phyloP scores from a whole-genome alignment of 257 asterid genomes.

The Scutellaria minor region DNA sequence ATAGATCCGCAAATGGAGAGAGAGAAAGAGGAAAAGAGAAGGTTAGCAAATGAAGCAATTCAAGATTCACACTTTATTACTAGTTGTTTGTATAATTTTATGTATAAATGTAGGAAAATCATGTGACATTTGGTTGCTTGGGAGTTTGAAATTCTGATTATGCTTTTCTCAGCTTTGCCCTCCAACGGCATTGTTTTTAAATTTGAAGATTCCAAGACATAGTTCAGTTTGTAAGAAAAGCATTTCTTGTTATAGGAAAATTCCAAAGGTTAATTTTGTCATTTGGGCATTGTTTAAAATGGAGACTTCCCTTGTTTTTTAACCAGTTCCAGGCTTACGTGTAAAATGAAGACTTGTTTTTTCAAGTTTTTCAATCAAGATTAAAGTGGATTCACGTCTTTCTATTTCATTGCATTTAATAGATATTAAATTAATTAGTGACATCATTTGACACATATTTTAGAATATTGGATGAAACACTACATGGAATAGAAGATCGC shows the following conservation, averaged over 20 bases:
- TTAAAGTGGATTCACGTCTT: no score
- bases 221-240: neutral
- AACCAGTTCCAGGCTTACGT: no score
- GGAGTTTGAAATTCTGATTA: slow-evolving; percentile 33
- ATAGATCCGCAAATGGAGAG: slow-evolving; percentile 11
- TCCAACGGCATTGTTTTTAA: slow-evolving; percentile 27
- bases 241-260: neutral
- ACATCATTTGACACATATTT: no score
- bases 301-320: neutral
- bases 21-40: slow-evolving; percentile 24
- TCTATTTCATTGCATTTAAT: no score
- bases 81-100: slow-evolving; percentile 7
- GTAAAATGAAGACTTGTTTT: no score
- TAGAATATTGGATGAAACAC: no score
- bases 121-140: slow-evolving; percentile 46
- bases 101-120: neutral
- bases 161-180: slow-evolving; percentile 24
- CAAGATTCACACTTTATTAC: slow-evolving; percentile 43
- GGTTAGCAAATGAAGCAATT: slow-evolving; percentile 39
- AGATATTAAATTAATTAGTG: no score
- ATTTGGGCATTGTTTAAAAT: neutral
- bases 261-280: neutral
- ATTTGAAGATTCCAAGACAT: neutral
- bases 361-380: no score
- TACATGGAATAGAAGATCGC: no score